Percentiles rank a stretch among this genome's conserved stretches.
phyloP scores from a whole-genome alignment of 805 yeast genomes.

The Lipomyces kockii region DNA sequence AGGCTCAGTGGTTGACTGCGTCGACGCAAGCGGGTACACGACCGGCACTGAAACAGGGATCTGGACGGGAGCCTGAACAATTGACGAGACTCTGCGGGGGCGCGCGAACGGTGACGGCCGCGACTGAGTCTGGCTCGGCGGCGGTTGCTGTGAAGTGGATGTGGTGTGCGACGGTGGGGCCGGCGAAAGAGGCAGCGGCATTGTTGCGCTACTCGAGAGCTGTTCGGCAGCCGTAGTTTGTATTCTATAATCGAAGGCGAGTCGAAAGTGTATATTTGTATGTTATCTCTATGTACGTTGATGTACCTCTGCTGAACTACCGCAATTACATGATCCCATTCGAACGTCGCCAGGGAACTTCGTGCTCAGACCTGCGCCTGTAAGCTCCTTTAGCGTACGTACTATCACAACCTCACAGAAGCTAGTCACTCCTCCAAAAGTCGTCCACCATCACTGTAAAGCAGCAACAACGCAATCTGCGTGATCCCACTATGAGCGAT shows the following conservation, averaged over 20 bases:
- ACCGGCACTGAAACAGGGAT: background rate
- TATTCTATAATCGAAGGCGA: background rate
- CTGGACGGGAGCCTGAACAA: conserved; percentile 28
- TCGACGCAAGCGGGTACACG: conserved; percentile 10
- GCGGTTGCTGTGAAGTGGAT: background rate
- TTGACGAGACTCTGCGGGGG: conserved; percentile 34
- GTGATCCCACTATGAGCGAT: conserved; percentile 20
- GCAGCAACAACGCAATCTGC: background rate
- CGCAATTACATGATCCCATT: background rate
- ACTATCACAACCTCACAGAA: background rate
- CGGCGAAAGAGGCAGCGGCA: conserved; percentile 11
- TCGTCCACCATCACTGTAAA: background rate
- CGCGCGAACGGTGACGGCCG: conserved; percentile 33
- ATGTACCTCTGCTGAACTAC: background rate
- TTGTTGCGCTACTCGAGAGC: background rate
- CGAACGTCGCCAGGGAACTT: background rate
- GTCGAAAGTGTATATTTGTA: background rate
- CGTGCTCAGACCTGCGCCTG: background rate
- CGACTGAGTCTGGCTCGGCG: conserved; percentile 12
- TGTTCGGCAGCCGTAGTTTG: background rate
- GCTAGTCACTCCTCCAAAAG: background rate
- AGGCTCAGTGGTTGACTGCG: background rate
- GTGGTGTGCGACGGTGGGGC: background rate
- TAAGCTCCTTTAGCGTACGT: background rate
- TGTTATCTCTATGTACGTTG: background rate